These are phyloP conservation scores for Penicillium sp. DNA, from an alignment of 2,329 filamentous ascomycete genomes.

Conservation along the genomic window DNA sequence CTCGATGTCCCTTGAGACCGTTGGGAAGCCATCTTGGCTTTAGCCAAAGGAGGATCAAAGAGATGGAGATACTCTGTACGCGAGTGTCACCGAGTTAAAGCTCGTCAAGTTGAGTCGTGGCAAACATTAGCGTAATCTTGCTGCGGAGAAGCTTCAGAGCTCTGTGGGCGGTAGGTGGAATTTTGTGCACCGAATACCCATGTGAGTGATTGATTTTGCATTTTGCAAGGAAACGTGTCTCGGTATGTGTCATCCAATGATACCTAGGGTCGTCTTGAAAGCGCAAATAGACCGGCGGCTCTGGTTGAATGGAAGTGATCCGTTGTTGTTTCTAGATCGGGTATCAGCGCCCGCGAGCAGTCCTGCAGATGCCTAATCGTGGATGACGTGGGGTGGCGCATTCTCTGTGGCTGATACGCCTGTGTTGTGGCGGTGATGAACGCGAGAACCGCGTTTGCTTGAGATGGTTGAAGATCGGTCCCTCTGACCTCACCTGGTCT, in stretches of 20 bases:
- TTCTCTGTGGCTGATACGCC: constrained; percentile 18
- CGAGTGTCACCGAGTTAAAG: constrained; percentile 7
- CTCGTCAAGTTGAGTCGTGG: constrained; percentile 20
- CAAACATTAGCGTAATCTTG: constrained; percentile 22
- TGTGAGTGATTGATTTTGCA: constrained; percentile 23
- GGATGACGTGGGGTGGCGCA: constrained; percentile 39
- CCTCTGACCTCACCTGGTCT: not conserved
- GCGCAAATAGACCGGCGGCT: not conserved
- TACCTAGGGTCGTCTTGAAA: not conserved
- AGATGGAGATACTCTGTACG: not conserved
- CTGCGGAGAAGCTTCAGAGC: constrained; percentile 23
- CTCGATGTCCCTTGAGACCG: constrained; percentile 45
- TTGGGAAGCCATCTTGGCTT: constrained; percentile 41
- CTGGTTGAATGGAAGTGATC: not conserved
- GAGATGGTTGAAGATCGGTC: not conserved
- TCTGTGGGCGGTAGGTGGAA: constrained; percentile 18
- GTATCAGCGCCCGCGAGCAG: not conserved
- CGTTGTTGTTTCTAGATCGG: not conserved
- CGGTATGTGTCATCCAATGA: not conserved
- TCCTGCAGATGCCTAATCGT: constrained; percentile 10
- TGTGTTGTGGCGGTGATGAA: constrained; percentile 24
- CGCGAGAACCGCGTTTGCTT: constrained; percentile 18
- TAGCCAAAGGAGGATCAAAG: not conserved
- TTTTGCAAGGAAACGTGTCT: constrained; percentile 14
- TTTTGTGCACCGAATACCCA: constrained; percentile 22